Percentiles rank a stretch among this genome's conserved stretches.
Evolutionary conservation across 495 filamentous ascomycete species (phyloP).

Genomic region (Annulohypoxylon stygium): DNA sequence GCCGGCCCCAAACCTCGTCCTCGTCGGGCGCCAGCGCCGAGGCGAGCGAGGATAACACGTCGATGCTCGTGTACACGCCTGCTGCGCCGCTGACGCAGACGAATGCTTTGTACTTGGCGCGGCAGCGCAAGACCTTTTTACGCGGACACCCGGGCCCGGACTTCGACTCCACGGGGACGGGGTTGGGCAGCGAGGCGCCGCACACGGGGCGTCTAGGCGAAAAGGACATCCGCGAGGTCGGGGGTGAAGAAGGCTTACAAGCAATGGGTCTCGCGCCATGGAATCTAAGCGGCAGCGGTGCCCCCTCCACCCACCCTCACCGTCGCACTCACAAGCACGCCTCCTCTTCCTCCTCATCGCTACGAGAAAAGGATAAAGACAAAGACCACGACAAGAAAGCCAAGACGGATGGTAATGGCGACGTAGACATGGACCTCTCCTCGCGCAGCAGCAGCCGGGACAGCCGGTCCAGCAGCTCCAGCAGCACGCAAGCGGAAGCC

Average conservation of each 20-base stretch:
- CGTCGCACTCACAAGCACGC: background rate
- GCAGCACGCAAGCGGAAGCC: conserved; percentile 55
- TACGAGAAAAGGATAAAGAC: conserved; percentile 18
- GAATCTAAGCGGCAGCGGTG: conserved; percentile 53
- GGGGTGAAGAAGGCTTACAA: conserved; percentile 60
- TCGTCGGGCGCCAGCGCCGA: conserved; percentile 18
- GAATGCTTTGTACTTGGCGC: conserved; percentile 80
- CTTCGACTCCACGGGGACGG: conserved; percentile 69
- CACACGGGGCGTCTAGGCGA: conserved; percentile 59
- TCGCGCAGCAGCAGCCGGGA: conserved; percentile 32
- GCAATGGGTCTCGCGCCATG: conserved; percentile 65
- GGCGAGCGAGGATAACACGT: conserved; percentile 45
- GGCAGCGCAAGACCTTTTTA: conserved; percentile 79
- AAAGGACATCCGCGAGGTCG: conserved; percentile 61
- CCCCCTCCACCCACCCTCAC: background rate
- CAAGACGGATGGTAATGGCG: conserved; percentile 18
- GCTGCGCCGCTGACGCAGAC: conserved; percentile 83
- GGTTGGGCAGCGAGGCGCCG: conserved; percentile 61
- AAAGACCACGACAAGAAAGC: background rate
- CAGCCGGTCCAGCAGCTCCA: conserved; percentile 45
- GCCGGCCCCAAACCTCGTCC: conserved; percentile 53
- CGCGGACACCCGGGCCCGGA: conserved; percentile 77
- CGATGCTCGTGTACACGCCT: conserved; percentile 81
- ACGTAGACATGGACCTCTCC: conserved; percentile 38
- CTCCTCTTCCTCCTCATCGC: conserved; percentile 21